Evolutionary conservation across 164 flowering plant genomes (phyloP).

Genomic region (Litsea cubeba): DNA sequence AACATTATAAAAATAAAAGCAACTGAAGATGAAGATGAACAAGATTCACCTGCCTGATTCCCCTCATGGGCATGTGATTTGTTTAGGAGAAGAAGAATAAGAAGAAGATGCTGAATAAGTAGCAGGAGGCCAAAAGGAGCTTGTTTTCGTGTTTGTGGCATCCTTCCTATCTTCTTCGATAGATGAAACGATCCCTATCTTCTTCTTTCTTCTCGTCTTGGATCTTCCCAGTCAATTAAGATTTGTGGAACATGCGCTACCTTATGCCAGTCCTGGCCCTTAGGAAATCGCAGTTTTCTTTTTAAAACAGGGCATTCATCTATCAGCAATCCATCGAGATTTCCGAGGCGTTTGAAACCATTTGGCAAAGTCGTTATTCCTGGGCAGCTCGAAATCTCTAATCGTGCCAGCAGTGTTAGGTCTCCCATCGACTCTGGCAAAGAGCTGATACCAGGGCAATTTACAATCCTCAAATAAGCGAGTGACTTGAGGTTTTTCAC

Average conservation of each 20-base stretch:
- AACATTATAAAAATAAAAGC: too few species aligned
- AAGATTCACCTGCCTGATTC: too few species aligned
- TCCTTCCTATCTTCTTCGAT: too few species aligned
- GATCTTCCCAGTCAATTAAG: rapidly evolving
- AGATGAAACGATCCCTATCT: too few species aligned
- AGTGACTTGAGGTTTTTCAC: neutral
- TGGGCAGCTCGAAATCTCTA: constrained; percentile 13
- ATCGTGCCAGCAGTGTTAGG: constrained; percentile 11
- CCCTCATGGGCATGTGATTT: too few species aligned
- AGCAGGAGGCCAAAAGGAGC: too few species aligned
- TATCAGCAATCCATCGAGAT: neutral
- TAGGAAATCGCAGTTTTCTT: neutral
- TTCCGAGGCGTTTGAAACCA: neutral
- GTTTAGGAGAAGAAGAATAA: too few species aligned
- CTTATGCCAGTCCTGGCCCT: constrained; percentile 15
- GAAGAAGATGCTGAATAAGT: too few species aligned
- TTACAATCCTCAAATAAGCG: rapidly evolving
- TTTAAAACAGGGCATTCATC: neutral
- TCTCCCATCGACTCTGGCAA: neutral
- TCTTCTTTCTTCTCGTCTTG: too few species aligned
- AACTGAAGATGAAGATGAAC: too few species aligned
- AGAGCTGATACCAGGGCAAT: too few species aligned
- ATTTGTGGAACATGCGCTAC: constrained; percentile 6
- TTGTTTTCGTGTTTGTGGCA: too few species aligned
- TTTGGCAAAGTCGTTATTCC: constrained; percentile 11